Conservation (phyloP, 768 basidiomycete species). For the Mycena amicta region DNA sequence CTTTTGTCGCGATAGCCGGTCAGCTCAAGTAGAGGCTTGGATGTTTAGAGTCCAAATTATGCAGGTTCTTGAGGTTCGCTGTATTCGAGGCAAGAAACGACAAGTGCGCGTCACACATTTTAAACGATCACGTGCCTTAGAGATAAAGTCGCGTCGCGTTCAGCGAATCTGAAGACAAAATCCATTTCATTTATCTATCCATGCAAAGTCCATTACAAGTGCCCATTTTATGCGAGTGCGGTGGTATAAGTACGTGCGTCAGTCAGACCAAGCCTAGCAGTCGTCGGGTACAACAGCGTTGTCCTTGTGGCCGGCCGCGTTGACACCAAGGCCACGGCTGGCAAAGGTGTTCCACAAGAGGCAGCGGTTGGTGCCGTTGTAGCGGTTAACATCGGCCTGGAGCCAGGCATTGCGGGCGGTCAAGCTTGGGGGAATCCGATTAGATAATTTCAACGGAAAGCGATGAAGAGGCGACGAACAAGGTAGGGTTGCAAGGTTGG, state of each 20-base stretch:
- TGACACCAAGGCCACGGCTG: slow-evolving; percentile 26
- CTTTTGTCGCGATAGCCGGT: too few relatives aligned
- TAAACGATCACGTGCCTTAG: too few relatives aligned
- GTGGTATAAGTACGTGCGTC: background rate
- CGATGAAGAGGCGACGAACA: background rate
- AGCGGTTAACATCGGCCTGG: slow-evolving; percentile 43
- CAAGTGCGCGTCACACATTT: too few relatives aligned
- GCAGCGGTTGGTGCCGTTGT: slow-evolving; percentile 36
- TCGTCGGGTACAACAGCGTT: background rate
- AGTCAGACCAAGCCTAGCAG: background rate
- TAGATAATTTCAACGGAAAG: background rate
- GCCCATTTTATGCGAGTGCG: background rate
- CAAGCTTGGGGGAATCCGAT: slow-evolving; percentile 1
- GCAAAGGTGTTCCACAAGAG: slow-evolving; percentile 40
- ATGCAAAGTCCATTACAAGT: background rate
- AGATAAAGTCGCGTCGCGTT: too few relatives aligned
- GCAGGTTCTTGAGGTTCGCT: too few relatives aligned
- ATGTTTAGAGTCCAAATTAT: too few relatives aligned
- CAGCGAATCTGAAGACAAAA: too few relatives aligned
- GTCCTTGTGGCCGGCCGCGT: slow-evolving; percentile 3
- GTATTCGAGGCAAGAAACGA: too few relatives aligned
- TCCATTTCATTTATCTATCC: too few relatives aligned
- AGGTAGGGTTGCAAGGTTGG: slow-evolving; percentile 36
- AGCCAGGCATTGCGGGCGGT: slow-evolving; percentile 39
- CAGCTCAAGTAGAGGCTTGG: too few relatives aligned